These are phyloP conservation scores for Ambrosia trifida DNA, from an alignment of 129 eudicot genomes.

Conservation along the genomic window DNA sequence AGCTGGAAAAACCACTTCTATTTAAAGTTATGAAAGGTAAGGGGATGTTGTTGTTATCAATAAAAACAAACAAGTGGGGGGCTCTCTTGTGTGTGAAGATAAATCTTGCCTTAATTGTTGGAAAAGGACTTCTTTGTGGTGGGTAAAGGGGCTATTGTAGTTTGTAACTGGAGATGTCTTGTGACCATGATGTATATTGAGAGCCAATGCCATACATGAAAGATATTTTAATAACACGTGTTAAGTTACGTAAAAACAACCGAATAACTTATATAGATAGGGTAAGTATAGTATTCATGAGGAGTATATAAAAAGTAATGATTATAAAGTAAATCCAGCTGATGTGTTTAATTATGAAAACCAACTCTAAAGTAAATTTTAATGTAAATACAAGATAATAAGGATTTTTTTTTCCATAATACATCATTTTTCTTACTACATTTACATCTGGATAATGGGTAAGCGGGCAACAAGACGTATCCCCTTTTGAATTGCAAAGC, in stretches of 20 bases:
- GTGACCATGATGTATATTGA: not conserved
- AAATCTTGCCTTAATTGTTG: not conserved
- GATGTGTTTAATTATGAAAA: too few relatives aligned
- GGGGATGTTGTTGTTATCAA: not conserved
- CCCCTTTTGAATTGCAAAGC: too few relatives aligned
- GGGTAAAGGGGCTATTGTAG: not conserved
- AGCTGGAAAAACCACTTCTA: not conserved
- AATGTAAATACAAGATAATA: too few relatives aligned
- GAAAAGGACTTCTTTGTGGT: not conserved
- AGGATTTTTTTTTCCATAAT: too few relatives aligned
- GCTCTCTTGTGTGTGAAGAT: not conserved
- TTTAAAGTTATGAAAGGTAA: not conserved
- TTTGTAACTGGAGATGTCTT: not conserved
- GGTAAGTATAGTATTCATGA: too few relatives aligned
- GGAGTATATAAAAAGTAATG: too few relatives aligned
- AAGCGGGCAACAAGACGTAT: too few relatives aligned
- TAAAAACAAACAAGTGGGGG: slow-evolving; percentile 1
- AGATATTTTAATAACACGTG: not conserved
- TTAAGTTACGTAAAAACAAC: not conserved
- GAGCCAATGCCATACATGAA: not conserved
- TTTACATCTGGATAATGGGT: too few relatives aligned
- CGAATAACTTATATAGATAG: too few relatives aligned
- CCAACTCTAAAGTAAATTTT: too few relatives aligned
- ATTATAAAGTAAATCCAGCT: too few relatives aligned
- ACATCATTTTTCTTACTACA: too few relatives aligned